phyloP scores from a whole-genome alignment of 2,329 filamentous ascomycete species.

The Fusarium burgessii region DNA sequence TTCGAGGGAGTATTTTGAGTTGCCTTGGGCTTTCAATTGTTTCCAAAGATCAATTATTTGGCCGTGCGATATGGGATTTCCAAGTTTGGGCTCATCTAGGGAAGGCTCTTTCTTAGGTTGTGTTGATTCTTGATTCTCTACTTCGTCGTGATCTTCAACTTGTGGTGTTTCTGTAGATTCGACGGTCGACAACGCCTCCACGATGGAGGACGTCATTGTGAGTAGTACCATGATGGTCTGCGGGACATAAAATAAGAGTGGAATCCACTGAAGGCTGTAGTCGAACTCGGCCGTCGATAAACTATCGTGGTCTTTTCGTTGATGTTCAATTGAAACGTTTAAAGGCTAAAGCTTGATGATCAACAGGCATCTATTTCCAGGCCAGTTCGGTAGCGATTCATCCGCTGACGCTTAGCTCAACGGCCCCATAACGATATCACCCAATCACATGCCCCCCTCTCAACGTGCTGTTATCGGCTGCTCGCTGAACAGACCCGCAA shows the following conservation, averaged over 20 bases:
- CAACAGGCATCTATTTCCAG: constrained; percentile 26
- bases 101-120: constrained; percentile 62
- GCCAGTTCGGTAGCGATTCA: constrained; percentile 26
- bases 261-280: no score
- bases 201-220: constrained; percentile 77
- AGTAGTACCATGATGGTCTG: constrained; percentile 74
- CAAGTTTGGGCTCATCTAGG: constrained; percentile 63
- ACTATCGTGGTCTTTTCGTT: neutral
- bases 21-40: constrained; percentile 55
- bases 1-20: constrained; percentile 68
- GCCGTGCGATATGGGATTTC: constrained; percentile 77
- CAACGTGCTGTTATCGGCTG: constrained; percentile 19
- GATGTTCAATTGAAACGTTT: neutral
- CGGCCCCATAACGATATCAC: neutral
- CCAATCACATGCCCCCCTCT: constrained; percentile 18
- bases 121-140: constrained; percentile 13
- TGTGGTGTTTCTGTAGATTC: constrained; percentile 25
- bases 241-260: rapidly evolving
- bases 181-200: constrained; percentile 67
- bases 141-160: constrained; percentile 33
- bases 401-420: constrained; percentile 30
- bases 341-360: constrained; percentile 1
- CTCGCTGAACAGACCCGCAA: constrained; percentile 38
- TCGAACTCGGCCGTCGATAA: neutral
- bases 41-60: constrained; percentile 75